Base-by-base conservation (phyloP, 2,329 filamentous ascomycete species). In the Claviceps sp. region DNA sequence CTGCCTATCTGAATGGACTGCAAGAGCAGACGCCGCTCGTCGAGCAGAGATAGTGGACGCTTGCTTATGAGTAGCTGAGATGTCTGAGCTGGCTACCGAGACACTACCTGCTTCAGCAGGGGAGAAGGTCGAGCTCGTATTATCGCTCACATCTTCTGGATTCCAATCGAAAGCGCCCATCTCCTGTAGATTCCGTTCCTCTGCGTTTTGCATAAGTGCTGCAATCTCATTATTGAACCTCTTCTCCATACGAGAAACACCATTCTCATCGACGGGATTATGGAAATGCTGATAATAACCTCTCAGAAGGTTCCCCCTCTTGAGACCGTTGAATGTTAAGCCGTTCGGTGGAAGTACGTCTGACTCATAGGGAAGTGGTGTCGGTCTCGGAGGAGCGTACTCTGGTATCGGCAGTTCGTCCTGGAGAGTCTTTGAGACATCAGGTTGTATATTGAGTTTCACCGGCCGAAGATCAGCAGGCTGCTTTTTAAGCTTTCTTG, bases 351-450 rank as follows among this genome's bases (percentile, higher is more conserved):
- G 81, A 55, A 85, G 80, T 53, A 85, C 75, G 51, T 88, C 84
- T 20, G 84, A 85, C 59, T 84, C 74, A 61, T 87, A 86, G 0
- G 79, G 78, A 11, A 81, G 70, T n/a, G 81, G 75, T 58, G 76
- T 77, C 1, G 82, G 77, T 55, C 75, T 83, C 0, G 88, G 88
- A 5, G 91, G 88, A 64, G 88, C 89, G 65, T 95, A 95, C 72
- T 97, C 93, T 55, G 91, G 81, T 51, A 96, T 90, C 26, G 91
- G 81, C 50, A 96, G 89, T 26, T 83, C 81, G 45, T 86, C 81
- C 26, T 77, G 71, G 14, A 34, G 44, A 2, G 64, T 62, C 49
- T 72, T 74, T 30, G 63, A 65, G 41, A 70, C 67, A 50, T 83
- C 78, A 4, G 75, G 72, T 52, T 83, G 80, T 41, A 82, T 71